Evolutionary conservation across 164 flowering plant genomes (phyloP).

Genomic region (Umbilicus rupestris): DNA sequence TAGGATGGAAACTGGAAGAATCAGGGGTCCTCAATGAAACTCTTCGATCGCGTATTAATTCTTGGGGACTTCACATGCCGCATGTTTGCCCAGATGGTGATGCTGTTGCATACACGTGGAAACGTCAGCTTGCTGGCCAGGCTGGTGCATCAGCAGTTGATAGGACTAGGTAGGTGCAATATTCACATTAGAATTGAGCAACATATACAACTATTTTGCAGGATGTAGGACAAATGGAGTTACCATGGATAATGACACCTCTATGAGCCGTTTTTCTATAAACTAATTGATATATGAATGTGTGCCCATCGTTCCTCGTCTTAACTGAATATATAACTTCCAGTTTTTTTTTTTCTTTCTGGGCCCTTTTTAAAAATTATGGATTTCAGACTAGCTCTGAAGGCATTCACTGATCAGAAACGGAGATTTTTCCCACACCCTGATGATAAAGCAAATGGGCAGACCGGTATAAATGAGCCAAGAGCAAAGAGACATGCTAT

Average conservation of each 20-base stretch:
- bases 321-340: neutral
- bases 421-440: conserved; percentile 85
- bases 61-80: conserved; percentile 99
- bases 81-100: conserved; percentile 97
- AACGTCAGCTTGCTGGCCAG: conserved; percentile 99
- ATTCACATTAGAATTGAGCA: neutral
- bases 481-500: conserved; percentile 44
- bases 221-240: neutral
- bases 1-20: conserved; percentile 81
- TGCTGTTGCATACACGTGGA: conserved; percentile 99
- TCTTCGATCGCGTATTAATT: conserved; percentile 64
- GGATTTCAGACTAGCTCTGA: conserved; percentile 70
- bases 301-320: neutral
- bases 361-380: neutral
- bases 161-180: conserved; percentile 59
- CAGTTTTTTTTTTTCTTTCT: neutral
- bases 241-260: neutral
- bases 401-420: conserved; percentile 91
- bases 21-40: conserved; percentile 82
- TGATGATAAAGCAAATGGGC: conserved; percentile 32
- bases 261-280: no score
- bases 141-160: conserved; percentile 99
- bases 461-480: conserved; percentile 24
- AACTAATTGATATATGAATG: neutral
- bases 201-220: neutral